Base-by-base conservation (phyloP, 2,329 filamentous ascomycete genomes). In the Claviceps quebecensis region DNA sequence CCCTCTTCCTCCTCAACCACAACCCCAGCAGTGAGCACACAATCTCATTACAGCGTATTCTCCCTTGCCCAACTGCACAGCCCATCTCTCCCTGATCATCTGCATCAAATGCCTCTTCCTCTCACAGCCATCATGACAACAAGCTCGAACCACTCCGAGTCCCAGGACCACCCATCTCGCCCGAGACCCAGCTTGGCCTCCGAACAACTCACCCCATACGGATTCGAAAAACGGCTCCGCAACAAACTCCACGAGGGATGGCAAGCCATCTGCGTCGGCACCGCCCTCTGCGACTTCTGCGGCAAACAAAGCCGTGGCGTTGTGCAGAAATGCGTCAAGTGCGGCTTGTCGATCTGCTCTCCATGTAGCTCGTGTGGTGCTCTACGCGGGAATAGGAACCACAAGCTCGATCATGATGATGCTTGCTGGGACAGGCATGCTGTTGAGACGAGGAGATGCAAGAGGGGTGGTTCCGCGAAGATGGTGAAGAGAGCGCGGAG, bases 261-360 rank as follows among this genome's bases (percentile, higher is more conserved):
- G 61, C 50, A 56, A 22, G 47, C 52, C 23, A 52, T 56, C 45
- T 51, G 51, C 22, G 50, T 59, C 8, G 52, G 58, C 41, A 63
- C 59, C 36, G 58, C 61, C 34, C 60, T 60, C 45, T 63, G 61
- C 44, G 61, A 63, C 46, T 49, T 59, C 45, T 63, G 61, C 47
- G 52, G 56, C 37, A 53, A 34, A 5, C 55, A 58, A 23, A 52
- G 60, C 14, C 56, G 59, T 16, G 58, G 57, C 26, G 56, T 58
- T 1, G 54, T 63, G 1, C 57, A 59, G 37, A 59, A 58, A 40
- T 63, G 61, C 41, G 22, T 50, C 13, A 43, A 53, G 17, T 62
- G 60, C 55, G 56, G 56, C 34, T 48, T 62, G 9, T 57, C 56
- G 11, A 54, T 61, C n/a, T 63, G 61, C 49, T 46, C 26, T 5